phyloP scores from a whole-genome alignment of 179 eudicot genomes.

The Gypsophila paniculata region DNA sequence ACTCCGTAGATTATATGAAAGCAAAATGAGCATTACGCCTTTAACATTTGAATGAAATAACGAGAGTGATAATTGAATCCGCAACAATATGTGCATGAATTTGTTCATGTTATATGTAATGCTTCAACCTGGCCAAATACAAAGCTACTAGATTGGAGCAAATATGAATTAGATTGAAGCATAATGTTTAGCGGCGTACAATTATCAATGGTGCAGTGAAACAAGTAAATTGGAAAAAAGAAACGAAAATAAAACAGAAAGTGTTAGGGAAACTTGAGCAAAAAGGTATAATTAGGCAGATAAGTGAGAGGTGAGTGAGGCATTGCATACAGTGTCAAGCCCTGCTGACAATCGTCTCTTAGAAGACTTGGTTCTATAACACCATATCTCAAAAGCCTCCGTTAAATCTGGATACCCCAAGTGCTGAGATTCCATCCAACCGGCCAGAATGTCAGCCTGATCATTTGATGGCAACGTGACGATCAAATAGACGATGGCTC shows the following conservation, averaged over 20 bases:
- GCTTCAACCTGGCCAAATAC: neutral
- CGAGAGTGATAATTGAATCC: no score
- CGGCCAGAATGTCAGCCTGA: conserved; percentile 73
- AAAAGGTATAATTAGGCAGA: conserved; percentile 29
- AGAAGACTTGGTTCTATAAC: conserved; percentile 89
- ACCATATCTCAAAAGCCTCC: conserved; percentile 95
- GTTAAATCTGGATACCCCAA: conserved; percentile 71
- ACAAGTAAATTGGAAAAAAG: neutral
- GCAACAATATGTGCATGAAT: neutral
- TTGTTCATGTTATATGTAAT: neutral
- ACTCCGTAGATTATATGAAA: no score
- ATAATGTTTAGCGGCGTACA: conserved; percentile 12
- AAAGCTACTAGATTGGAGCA: neutral
- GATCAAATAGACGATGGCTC: conserved; percentile 64
- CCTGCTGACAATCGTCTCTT: conserved; percentile 69
- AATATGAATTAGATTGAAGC: conserved; percentile 18
- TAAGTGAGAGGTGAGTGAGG: conserved; percentile 46
- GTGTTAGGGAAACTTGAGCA: conserved; percentile 2
- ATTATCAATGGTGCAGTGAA: neutral
- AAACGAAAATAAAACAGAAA: neutral
- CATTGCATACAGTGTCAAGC: conserved; percentile 37
- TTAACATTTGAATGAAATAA: no score
- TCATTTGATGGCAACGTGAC: conserved; percentile 75
- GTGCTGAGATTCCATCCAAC: conserved; percentile 69
- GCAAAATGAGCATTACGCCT: no score